These are phyloP conservation scores for Chlorophyllum brunneum DNA, from an alignment of 768 basidiomycete genomes.

Conservation along the genomic window DNA sequence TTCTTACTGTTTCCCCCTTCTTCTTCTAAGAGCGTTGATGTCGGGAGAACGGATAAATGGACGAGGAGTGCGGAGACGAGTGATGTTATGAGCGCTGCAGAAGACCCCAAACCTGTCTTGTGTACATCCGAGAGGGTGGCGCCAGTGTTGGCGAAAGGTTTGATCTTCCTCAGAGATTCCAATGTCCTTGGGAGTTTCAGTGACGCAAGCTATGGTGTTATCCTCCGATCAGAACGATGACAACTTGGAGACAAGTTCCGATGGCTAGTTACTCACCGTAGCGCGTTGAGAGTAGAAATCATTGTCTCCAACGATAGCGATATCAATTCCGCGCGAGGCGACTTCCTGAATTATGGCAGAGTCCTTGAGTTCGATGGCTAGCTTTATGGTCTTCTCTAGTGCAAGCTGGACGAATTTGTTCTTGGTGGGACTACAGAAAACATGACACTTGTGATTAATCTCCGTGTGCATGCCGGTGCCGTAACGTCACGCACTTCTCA, in stretches of 20 bases:
- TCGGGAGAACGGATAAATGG: constrained; percentile 62
- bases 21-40: constrained; percentile 40
- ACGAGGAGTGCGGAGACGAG: constrained; percentile 83
- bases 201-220: constrained; percentile 52
- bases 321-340: constrained; percentile 58
- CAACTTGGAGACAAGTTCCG: not conserved
- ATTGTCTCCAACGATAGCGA: constrained; percentile 88
- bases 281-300: constrained; percentile 96
- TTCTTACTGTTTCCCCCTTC: constrained; percentile 30
- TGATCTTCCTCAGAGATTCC: constrained; percentile 60
- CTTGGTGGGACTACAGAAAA: constrained; percentile 38
- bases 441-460: constrained; percentile 13
- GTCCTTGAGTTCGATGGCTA: constrained; percentile 60
- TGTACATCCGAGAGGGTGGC: constrained; percentile 78
- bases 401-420: constrained; percentile 96
- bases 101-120: constrained; percentile 97
- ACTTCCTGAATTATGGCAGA: constrained; percentile 33
- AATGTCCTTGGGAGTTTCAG: constrained; percentile 59
- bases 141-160: constrained; percentile 71
- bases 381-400: constrained; percentile 68
- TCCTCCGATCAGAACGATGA: constrained; percentile 9
- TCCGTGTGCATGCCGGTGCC: constrained; percentile 4
- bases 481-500: constrained; percentile 34
- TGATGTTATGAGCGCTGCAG: constrained; percentile 95
- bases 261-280: constrained; percentile 47